Percentiles rank a stretch among this genome's conserved stretches.
Conservation (phyloP, 78 protist genomes). For the Bigelowiella natans region DNA sequence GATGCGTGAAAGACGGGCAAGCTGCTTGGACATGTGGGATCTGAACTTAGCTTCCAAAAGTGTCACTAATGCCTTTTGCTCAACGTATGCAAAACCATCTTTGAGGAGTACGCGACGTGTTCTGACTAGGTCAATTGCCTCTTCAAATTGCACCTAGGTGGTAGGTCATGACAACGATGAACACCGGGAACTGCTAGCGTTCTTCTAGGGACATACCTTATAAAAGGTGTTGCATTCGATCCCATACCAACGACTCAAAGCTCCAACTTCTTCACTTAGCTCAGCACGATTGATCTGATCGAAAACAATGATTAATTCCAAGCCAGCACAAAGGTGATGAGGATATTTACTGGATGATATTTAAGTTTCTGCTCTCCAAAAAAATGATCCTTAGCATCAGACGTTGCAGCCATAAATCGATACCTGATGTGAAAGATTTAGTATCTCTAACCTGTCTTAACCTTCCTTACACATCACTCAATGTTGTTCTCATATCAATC, state of each 20-base stretch:
- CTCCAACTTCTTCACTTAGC: not conserved
- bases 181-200: too few species aligned
- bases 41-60: slow-evolving; percentile 8
- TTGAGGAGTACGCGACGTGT: not conserved
- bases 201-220: too few species aligned
- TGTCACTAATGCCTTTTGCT: not conserved
- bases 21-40: not conserved
- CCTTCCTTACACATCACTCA: too few species aligned
- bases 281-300: not conserved
- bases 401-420: not conserved
- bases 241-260: not conserved
- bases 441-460: too few species aligned
- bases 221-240: not conserved
- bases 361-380: not conserved
- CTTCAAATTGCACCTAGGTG: too few species aligned
- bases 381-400: not conserved
- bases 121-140: too few species aligned
- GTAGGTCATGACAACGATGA: too few species aligned
- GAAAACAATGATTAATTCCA: not conserved
- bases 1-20: not conserved
- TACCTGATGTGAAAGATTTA: too few species aligned
- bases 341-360: not conserved
- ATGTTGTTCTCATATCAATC: too few species aligned
- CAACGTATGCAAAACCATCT: slow-evolving; percentile 15
- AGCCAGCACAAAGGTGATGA: not conserved